Conservation (phyloP, 2,329 filamentous ascomycete species). For the Diatrype stigma region DNA sequence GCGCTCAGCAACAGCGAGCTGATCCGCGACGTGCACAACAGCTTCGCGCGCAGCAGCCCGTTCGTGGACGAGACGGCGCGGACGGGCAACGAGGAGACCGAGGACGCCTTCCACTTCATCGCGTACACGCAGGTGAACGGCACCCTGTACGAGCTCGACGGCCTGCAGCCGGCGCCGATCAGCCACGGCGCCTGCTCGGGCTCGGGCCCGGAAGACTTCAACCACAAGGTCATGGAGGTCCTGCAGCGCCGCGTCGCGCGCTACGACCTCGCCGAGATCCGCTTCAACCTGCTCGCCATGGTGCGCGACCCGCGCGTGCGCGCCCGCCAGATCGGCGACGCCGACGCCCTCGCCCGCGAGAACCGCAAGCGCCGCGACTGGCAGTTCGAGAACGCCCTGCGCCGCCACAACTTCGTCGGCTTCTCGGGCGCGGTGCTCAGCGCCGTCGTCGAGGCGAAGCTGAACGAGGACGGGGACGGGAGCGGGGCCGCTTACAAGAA, state of each 20-base stretch:
- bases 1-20: constrained; percentile 60
- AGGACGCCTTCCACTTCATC: constrained; percentile 97
- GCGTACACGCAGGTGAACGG: constrained; percentile 82
- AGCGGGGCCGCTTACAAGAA: constrained; percentile 52
- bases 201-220: constrained; percentile 66
- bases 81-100: constrained; percentile 64
- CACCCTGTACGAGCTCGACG: constrained; percentile 89
- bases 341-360: constrained; percentile 72
- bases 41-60: constrained; percentile 81
- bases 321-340: constrained; percentile 78
- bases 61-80: constrained; percentile 89
- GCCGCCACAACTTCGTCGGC: constrained; percentile 92
- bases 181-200: constrained; percentile 71
- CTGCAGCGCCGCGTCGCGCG: constrained; percentile 77
- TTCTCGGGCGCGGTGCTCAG: constrained; percentile 90
- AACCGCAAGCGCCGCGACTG: constrained; percentile 80
- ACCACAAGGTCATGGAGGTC: constrained; percentile 78
- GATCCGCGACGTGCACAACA: constrained; percentile 80
- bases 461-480: constrained; percentile 48
- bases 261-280: constrained; percentile 83
- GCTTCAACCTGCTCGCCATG: constrained; percentile 94
- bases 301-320: constrained; percentile 74
- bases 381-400: constrained; percentile 91
- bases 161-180: constrained; percentile 88
- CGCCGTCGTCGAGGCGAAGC: constrained; percentile 72